Base-by-base conservation (phyloP, 1,284 basidiomycete genomes). In the Lentinus polychrous region DNA sequence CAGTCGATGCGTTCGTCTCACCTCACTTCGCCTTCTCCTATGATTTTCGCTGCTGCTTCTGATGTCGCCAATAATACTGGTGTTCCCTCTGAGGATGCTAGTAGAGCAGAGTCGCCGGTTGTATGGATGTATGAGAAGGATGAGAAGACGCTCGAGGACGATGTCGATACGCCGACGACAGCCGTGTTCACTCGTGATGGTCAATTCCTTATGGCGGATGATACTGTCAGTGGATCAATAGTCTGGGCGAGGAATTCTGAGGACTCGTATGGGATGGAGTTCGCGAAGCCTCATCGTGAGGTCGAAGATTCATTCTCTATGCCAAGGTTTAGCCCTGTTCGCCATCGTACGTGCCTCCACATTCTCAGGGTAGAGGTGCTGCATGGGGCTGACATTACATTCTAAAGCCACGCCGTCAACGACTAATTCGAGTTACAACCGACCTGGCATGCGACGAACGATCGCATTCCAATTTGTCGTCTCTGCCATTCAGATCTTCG, bases 401-500 rank as follows among this genome's bases (percentile, higher is more conserved):
- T 10, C 27, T 5, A 27, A 5, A 27, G 27, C 27, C 10, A 27
- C 27, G 10, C 27, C 27, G 27, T 27, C 27, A 27, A 27, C 27
- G 27, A 27, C 27, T 27, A 5, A 27, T 10, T 27, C 27, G 27
- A 27, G 27, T 10, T 27, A 27, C 27, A 27, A 27, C 27, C 27
- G 27, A 4, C 27, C 27, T 10, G 27, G 27, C 5, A 27, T 27
- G 27, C 27, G 27, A 5, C 27, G 10, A 27, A 27, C 27, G 27
- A 27, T 27, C 10, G 27, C 27, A 27, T 27, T 27, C 27, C 27
- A 64, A 51, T 37, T 65, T 45, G 60, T 60, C 33, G 54, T 59
- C n/a, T 52, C 48, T 1, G 38, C 45, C 6, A 52, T 56, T 27
- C 57, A 79, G 71, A 58, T 73, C n/a, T 60, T 81, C 20, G 69